Conservation (phyloP, 164 flowering plant species). For the Berberis vulgaris region DNA sequence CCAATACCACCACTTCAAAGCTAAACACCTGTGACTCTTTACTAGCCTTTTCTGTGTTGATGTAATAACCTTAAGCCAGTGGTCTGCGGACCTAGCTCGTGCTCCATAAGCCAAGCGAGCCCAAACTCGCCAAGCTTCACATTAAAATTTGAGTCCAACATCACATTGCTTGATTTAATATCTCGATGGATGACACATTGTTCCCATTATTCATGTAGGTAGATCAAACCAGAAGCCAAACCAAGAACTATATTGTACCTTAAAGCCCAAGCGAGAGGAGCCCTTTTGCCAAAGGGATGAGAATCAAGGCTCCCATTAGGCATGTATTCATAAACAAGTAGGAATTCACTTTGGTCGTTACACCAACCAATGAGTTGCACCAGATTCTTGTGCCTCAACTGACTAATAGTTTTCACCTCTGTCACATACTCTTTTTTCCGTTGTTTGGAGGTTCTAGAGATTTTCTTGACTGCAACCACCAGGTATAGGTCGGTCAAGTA, state of each 20-base stretch:
- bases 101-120: conserved; percentile 13
- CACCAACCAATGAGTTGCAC: conserved; percentile 35
- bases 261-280: conserved; percentile 16
- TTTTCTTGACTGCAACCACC: conserved; percentile 25
- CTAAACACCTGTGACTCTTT: conserved; percentile 50
- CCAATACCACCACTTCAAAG: conserved; percentile 45
- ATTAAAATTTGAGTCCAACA: conserved; percentile 15
- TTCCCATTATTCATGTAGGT: conserved; percentile 36
- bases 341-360: conserved; percentile 18
- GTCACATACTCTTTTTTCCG: conserved; percentile 29
- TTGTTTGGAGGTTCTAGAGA: conserved; percentile 23
- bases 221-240: conserved; percentile 17
- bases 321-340: conserved; percentile 35
- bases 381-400: conserved; percentile 23
- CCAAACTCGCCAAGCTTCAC: conserved; percentile 15
- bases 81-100: conserved; percentile 18
- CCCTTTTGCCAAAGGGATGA: conserved; percentile 16
- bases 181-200: conserved; percentile 30
- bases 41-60: conserved; percentile 32
- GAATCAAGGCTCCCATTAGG: conserved; percentile 27
- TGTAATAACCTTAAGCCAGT: conserved; percentile 30
- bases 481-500: conserved; percentile 10
- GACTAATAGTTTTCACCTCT: conserved; percentile 28
- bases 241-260: conserved; percentile 27
- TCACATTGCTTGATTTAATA: conserved; percentile 12